Conservation (phyloP, 2,329 filamentous ascomycete genomes). For the Phaeosphaeriaceae sp. region DNA sequence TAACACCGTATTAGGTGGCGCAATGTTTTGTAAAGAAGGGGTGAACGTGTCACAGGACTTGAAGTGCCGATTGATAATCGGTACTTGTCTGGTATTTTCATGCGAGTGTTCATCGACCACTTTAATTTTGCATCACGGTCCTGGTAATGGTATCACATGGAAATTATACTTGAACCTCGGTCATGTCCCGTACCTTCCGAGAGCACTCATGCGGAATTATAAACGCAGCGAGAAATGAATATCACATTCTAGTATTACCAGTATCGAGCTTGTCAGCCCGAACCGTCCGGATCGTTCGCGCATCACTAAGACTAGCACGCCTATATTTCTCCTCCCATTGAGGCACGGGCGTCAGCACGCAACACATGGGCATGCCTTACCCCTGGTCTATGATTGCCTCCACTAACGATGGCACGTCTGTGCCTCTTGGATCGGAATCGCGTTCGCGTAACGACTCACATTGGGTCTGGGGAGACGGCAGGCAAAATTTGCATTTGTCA, state of each 20-base stretch:
- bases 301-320: conserved; percentile 12
- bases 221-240: neutral
- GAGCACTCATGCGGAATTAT: neutral
- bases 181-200: no score
- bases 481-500: neutral
- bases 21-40: conserved; percentile 13
- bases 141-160: neutral
- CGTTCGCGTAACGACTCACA: neutral
- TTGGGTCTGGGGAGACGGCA: neutral
- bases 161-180: no score
- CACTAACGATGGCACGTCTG: conserved; percentile 3
- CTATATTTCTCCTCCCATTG: conserved; percentile 3
- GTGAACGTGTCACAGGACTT: conserved; percentile 7
- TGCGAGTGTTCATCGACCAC: neutral
- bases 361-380: conserved; percentile 7
- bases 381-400: neutral
- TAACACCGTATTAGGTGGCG: conserved; percentile 3
- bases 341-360: conserved; percentile 18
- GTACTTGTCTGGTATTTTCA: conserved; percentile 2
- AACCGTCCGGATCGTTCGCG: conserved; percentile 2
- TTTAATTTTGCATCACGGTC: neutral
- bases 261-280: conserved; percentile 2
- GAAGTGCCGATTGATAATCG: conserved; percentile 6
- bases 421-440: conserved; percentile 5
- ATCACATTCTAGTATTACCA: neutral